Evolutionary conservation across 805 yeast species (phyloP).

Genomic region (Candida chauliodis): DNA sequence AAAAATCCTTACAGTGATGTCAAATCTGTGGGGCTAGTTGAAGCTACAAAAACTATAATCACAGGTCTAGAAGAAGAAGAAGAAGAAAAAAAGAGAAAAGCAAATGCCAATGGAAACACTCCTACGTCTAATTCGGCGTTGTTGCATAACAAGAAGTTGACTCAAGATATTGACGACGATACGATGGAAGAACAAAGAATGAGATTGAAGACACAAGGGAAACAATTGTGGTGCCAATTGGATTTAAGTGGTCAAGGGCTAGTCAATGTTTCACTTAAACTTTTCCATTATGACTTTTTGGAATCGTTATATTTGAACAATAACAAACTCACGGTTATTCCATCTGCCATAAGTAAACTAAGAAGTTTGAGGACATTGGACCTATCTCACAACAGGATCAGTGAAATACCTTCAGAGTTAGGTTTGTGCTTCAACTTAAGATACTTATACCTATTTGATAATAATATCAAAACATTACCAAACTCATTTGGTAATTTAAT

Average conservation of each 20-base stretch:
- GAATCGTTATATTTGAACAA: conserved; percentile 86
- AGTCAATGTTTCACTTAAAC: conserved; percentile 60
- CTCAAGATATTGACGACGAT: conserved; percentile 50
- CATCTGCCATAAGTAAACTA: conserved; percentile 64
- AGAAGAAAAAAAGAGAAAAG: conserved; percentile 41
- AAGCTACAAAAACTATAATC: conserved; percentile 39
- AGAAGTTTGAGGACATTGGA: conserved; percentile 78
- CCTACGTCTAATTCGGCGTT: conserved; percentile 36
- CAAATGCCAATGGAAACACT: conserved; percentile 20
- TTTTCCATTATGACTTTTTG: conserved; percentile 79
- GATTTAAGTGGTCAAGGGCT: conserved; percentile 91
- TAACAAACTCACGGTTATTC: conserved; percentile 68
- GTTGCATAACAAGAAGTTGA: conserved; percentile 41
- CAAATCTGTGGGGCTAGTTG: conserved; percentile 37
- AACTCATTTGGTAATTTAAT: conserved; percentile 79
- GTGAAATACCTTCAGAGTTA: conserved; percentile 74
- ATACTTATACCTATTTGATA: conserved; percentile 84
- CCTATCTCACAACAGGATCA: conserved; percentile 71
- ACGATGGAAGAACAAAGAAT: conserved; percentile 56
- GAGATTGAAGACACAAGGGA: conserved; percentile 55
- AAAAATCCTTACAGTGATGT: conserved; percentile 35
- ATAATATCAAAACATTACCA: conserved; percentile 73
- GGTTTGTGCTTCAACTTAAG: conserved; percentile 79
- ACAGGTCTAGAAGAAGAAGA: conserved; percentile 41
- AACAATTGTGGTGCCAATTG: conserved; percentile 90